A percentile compares a stretch with the other conserved stretches of the same genome.
phyloP scores from a whole-genome alignment of 768 basidiomycete genomes.

The Suillus lakei region DNA sequence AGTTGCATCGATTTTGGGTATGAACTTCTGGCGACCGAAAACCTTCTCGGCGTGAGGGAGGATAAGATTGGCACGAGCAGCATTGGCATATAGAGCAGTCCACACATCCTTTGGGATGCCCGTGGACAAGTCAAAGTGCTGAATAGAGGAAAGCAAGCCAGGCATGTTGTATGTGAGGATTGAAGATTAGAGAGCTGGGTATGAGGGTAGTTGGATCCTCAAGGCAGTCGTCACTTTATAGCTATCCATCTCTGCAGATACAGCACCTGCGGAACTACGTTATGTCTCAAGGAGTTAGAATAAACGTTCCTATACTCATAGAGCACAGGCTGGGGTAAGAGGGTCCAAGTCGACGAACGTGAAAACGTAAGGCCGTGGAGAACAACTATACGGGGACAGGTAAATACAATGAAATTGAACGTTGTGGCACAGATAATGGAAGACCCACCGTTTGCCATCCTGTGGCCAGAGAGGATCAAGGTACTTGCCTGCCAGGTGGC shows the following conservation, averaged over 20 bases:
- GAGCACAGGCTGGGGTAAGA: conserved; percentile 14
- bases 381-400: background rate
- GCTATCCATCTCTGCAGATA: background rate
- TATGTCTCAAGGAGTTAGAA: background rate
- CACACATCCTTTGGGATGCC: conserved; percentile 34
- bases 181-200: conserved; percentile 24
- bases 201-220: conserved; percentile 15
- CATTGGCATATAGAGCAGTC: conserved; percentile 30
- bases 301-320: conserved; percentile 24
- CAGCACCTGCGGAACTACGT: conserved; percentile 6
- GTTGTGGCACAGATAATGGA: background rate
- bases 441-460: background rate
- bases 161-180: conserved; percentile 20
- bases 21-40: background rate
- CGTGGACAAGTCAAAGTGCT: conserved; percentile 10
- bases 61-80: conserved; percentile 44
- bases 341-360: conserved; percentile 13
- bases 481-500: background rate
- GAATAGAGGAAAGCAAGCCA: conserved; percentile 8
- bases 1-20: conserved; percentile 1
- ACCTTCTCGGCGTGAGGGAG: conserved; percentile 44
- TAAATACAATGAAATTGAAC: background rate
- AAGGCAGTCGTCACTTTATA: background rate
- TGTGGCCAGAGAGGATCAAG: background rate
- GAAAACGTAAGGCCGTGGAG: background rate